Evolutionary conservation across 768 basidiomycete species (phyloP).

Genomic region (Coprinopsis sp.): DNA sequence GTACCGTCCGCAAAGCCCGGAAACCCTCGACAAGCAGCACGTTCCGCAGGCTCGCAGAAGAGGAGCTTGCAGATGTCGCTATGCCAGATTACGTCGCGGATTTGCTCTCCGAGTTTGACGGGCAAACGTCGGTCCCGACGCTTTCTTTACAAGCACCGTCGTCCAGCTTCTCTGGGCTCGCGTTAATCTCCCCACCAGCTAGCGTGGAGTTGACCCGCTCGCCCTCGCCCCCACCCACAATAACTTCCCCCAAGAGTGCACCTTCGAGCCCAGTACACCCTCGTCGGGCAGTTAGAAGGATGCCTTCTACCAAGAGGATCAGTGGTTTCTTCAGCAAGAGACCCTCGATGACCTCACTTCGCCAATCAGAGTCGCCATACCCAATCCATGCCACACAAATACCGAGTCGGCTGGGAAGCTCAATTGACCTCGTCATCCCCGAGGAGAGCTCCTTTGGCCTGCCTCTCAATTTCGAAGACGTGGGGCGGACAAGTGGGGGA

Average conservation of each 20-base stretch:
- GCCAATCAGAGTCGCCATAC: neutral
- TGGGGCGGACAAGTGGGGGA: neutral
- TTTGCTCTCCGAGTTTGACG: conserved; percentile 39
- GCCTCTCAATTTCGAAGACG: neutral
- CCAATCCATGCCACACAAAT: neutral
- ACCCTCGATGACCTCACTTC: neutral
- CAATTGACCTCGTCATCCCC: conserved; percentile 1
- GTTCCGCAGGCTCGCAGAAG: conserved; percentile 28
- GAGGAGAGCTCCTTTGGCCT: neutral
- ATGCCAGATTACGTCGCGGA: conserved; percentile 43
- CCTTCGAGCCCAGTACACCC: neutral
- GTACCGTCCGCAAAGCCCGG: neutral
- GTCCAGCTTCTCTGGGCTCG: too few species aligned
- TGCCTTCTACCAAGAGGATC: neutral
- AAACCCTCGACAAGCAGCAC: conserved; percentile 16
- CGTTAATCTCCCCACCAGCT: neutral
- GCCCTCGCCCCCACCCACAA: neutral
- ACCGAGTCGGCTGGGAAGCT: conserved; percentile 5
- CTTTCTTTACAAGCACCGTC: too few species aligned
- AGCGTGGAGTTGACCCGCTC: neutral
- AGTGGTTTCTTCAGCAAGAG: conserved; percentile 2
- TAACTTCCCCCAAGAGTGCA: neutral
- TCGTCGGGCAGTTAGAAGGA: neutral
- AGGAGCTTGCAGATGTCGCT: conserved; percentile 20
- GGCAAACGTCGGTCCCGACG: conserved; percentile 3